Percentiles rank a stretch among this genome's conserved stretches.
phyloP scores from a whole-genome alignment of 352 stramenopile genomes.

The Phytophthora fragariae region DNA sequence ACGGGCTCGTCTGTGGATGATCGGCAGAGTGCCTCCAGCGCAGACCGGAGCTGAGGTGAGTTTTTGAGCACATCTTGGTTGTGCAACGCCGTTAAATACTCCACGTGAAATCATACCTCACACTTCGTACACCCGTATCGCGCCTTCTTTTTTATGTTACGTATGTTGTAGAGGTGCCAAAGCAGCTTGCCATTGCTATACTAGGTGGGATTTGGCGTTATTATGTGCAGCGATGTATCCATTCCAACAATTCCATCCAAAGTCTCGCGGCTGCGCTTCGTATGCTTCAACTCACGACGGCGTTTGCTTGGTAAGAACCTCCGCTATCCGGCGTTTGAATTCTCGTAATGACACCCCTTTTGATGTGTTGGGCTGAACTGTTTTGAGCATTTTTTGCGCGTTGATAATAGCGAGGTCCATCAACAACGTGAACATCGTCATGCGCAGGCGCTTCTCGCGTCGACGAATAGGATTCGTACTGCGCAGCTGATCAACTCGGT shows the following conservation, averaged over 20 bases:
- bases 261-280: not conserved
- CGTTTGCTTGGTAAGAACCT: not conserved
- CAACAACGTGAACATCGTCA: too few relatives aligned
- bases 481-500: too few relatives aligned
- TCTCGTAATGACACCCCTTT: not conserved
- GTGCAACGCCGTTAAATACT: too few relatives aligned
- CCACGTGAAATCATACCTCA: not conserved
- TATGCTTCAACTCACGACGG: not conserved
- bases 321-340: not conserved
- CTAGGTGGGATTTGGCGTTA: not conserved
- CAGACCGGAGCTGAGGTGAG: too few relatives aligned
- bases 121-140: slow-evolving; percentile 1
- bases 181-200: not conserved
- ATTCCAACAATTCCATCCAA: not conserved
- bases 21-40: too few relatives aligned
- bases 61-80: too few relatives aligned
- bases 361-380: too few relatives aligned
- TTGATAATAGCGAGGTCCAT: too few relatives aligned
- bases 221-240: not conserved
- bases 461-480: too few relatives aligned
- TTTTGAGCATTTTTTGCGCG: too few relatives aligned
- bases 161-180: not conserved
- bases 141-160: slow-evolving; percentile 1
- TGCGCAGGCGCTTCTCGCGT: too few relatives aligned
- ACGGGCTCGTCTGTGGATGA: too few relatives aligned